Evolutionary conservation across 2,329 filamentous ascomycete species (phyloP), one percentile per base, ranked within the genome.

Genomic region (Gnomoniopsis sp.): DNA sequence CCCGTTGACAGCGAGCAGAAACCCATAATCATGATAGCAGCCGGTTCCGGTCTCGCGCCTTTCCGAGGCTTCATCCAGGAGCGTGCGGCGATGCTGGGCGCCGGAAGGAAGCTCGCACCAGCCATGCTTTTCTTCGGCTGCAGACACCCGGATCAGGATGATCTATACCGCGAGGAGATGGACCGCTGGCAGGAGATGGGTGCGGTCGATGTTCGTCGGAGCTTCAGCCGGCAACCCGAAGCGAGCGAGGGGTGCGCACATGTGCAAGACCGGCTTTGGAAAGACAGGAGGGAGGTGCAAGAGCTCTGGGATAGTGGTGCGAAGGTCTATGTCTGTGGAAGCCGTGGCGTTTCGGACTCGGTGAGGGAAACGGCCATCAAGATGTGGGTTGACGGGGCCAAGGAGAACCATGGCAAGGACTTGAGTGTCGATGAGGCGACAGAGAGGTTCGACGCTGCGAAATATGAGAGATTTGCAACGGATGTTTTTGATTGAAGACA

Each of bases 91-190:
- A 75, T 81, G 73, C 69, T 78, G 36, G 69, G 69, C 7, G 75
- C 75, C 0, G 84, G 84, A 3, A 75, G 58, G 33, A 72, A 69
- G 30, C 73, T 89, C 0, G 86, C 84, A 0, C 83, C 81, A 0
- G 84, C 86, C 0, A 62, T 89, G n/a, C 75, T 90, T 1, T 88
- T 88, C 74, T 79, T 84, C 64, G 88, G 87, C 6, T 89, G 86
- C 68, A 81, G 83, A 15, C 68, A 74, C 6, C 79, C 80, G 1
- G 76, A 75, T 0, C 69, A 73, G 14, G 87, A 90, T 63, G 77
- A 84, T 44, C 67, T 90, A 0, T 90, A 90, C 71, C 72, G 77
- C 0, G 78, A 81, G 0, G 81, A 86, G 62, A 70, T 89, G 3
- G 77, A 78, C 15, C 69, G 67, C 7, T 91, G 88, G 88, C 78